Evolutionary conservation across 345 rosid species (phyloP).

Genomic region (Geranium brycei): DNA sequence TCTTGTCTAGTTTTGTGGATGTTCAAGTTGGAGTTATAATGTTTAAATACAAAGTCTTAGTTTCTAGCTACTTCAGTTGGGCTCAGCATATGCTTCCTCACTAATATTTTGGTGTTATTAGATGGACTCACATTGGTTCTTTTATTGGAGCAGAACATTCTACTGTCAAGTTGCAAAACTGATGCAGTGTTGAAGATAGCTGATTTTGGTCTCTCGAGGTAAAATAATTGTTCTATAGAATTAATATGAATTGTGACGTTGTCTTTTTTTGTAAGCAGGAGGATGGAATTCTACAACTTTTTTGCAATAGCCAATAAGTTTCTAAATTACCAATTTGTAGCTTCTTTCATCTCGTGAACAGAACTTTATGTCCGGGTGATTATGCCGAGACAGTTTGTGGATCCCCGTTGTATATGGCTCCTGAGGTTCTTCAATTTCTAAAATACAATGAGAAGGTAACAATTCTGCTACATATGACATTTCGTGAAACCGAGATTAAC

Average conservation of each 20-base stretch:
- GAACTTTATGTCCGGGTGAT: constrained; percentile 28
- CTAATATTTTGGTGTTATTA: neutral
- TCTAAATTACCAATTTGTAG: neutral
- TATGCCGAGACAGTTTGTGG: constrained; percentile 50
- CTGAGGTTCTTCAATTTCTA: constrained; percentile 63
- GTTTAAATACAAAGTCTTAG: neutral
- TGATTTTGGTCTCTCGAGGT: constrained; percentile 73
- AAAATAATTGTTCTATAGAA: constrained; percentile 4
- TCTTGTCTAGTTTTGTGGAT: neutral
- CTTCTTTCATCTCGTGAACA: constrained; percentile 11
- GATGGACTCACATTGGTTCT: constrained; percentile 8
- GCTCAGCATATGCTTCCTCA: neutral
- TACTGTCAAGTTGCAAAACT: constrained; percentile 28
- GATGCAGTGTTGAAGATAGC: constrained; percentile 53
- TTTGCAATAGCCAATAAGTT: neutral
- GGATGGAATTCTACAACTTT: neutral
- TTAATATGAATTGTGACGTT: neutral
- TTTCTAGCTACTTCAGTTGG: neutral
- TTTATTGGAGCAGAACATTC: constrained; percentile 38
- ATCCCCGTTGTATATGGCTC: constrained; percentile 67
- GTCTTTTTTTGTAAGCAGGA: neutral
- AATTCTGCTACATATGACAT: neutral
- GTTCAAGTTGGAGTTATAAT: neutral
- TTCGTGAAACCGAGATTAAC: constrained; percentile 1
- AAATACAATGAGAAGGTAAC: constrained; percentile 50